Evolutionary conservation across 2,329 filamentous ascomycete genomes (phyloP), one percentile per base, ranked within the genome.

Genomic region (Beauveria sp.): DNA sequence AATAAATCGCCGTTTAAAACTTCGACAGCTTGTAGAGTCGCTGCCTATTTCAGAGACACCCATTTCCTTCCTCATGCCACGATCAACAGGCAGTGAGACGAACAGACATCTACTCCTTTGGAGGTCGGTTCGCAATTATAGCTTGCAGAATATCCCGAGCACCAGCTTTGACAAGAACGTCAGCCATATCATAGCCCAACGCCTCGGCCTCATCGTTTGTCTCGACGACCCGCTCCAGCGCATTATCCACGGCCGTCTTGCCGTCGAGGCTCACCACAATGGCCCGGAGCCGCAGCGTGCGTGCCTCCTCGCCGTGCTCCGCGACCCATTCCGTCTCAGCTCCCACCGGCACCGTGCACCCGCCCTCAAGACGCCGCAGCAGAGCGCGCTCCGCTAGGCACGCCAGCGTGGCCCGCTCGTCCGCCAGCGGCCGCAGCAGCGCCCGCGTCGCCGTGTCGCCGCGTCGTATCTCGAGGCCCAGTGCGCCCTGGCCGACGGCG

Each of bases 291-390:
- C 84, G 80, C 67, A 97, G 76, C 71, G 85, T 84, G 14, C 20
- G 8, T n/a, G 46, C 45, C 6, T 16, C 46, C 3, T 26, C 58
- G 7, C 16, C 24, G 57, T 69, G 73, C 12, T 71, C 79, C 9
- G 16, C n/a, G 31, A 86, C 75, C 88, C 90, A 95, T 61, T 80
- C 78, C 51, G 89, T 91, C 79, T 93, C 89, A 3, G 98, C 92
- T n/a, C 95, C 95, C 64, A 99, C 92, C 1, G 95, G 95, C 55
- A 97, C 92, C 72, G 90, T 96, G 79, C 95, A 99, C 18, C 95
- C 95, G 61, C 95, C 95, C 74, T 99, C 93, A 7, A 99, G 80
- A 18, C 87, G 87, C 48, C 93, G 83, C 83, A 99, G 87, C 65
- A 99, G 76, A 68, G 86, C 90, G 51, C 95, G 81, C 79, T 99